Base-by-base conservation (phyloP, 2,329 filamentous ascomycete genomes). In the Apiospora aurea region DNA sequence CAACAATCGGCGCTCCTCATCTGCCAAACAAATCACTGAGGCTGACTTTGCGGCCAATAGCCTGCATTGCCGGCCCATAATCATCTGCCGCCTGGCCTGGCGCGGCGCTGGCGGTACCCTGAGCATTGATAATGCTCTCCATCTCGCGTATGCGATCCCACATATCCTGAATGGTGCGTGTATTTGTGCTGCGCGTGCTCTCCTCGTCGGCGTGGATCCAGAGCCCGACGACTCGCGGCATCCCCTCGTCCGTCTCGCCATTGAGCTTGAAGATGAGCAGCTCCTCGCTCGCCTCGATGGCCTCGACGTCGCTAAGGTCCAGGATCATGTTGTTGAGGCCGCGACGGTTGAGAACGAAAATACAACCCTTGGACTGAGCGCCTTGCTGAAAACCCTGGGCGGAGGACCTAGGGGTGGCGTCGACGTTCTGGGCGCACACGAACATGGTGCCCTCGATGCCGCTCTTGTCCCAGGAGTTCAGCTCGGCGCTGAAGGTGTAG, bases 391-490 rank as follows among this genome's bases (percentile, higher is more conserved):
- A 74, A 53, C 77, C 66, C 76, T 73, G 41, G 80, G 81, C 3
- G 81, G 79, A 64, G 29, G 57, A 38, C 18, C 57, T 18, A 10
- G 57, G 57, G 2, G 80, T 76, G 83, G 86, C 75, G 66, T 80
- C 73, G 72, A 74, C 38, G 72, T 76, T 76, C 79, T 89, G 87
- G 75, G 93, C 88, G 85, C 94, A 97, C 70, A 98, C 89, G 81
- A 98, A 99, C 75, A 98, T 85, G 16, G 94, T 93, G 51, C 96
- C 96, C 82, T 97, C 95, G 14, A 95, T 88, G 71, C 93, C 96
- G 44, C 68, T 69, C 47, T 69, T 69, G 47, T 69, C 68, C 68
- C 68, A 69, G n/a, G 68, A 34, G 5, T 24, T 57, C 34, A 24
- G 21, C 4, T 41, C 47, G 47, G 68, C 24, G 53, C 57, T 67